Percentiles rank a stretch among this genome's conserved stretches.
Evolutionary conservation across 1,284 basidiomycete species (phyloP).

Genomic region (Microbotryum saponariae): DNA sequence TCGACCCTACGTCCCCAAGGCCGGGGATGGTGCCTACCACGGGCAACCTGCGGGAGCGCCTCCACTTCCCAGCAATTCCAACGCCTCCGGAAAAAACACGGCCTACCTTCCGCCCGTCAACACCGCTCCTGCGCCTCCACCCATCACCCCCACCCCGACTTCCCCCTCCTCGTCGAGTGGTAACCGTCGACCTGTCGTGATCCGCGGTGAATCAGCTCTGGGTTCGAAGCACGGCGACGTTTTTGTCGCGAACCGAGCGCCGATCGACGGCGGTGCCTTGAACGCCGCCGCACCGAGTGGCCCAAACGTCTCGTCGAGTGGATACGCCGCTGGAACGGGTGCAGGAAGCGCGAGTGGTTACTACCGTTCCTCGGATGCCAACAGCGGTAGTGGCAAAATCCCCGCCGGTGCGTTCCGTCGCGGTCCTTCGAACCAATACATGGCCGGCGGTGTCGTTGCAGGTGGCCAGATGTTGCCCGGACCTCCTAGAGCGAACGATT

Average conservation of each 20-base stretch:
- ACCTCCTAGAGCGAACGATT: no score
- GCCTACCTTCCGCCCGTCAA: not conserved
- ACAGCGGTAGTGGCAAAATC: conserved; percentile 7
- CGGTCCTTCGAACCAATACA: not conserved
- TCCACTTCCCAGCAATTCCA: conserved; percentile 1
- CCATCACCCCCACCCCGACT: not conserved
- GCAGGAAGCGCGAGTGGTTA: conserved; percentile 1
- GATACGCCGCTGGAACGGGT: not conserved
- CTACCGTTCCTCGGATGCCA: conserved; percentile 8
- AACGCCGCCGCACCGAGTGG: not conserved
- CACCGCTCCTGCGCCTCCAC: not conserved
- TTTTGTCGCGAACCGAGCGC: conserved; percentile 3
- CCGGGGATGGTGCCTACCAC: no score
- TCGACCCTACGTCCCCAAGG: no score
- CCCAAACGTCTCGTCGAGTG: not conserved
- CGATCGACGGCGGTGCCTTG: not conserved
- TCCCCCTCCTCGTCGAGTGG: not conserved
- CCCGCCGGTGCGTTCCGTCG: conserved; percentile 25
- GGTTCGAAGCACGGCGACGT: conserved; percentile 29
- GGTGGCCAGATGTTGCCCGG: not conserved
- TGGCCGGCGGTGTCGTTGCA: not conserved
- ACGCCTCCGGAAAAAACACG: not conserved
- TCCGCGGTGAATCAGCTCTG: conserved; percentile 15
- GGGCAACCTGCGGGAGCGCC: not conserved
- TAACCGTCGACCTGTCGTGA: conserved; percentile 15